Percentiles rank a stretch among this genome's conserved stretches.
These are phyloP conservation scores for Coniochaeta hoffmannii DNA, from an alignment of 2,329 filamentous ascomycete species.

Conservation along the genomic window DNA sequence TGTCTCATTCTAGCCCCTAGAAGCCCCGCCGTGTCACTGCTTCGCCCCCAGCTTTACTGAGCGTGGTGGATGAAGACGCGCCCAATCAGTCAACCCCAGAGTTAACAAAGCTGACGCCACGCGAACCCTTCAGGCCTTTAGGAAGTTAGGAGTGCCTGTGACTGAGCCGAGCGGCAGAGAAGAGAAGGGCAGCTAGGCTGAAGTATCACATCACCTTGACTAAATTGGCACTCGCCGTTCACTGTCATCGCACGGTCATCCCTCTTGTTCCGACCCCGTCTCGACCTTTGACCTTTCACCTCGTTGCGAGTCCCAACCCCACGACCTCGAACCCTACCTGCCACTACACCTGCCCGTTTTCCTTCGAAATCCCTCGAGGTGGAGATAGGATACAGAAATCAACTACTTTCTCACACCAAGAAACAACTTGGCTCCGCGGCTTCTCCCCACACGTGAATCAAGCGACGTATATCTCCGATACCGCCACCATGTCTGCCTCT, in stretches of 20 bases:
- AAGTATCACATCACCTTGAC: slow-evolving; percentile 10
- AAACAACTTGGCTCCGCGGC: slow-evolving; percentile 25
- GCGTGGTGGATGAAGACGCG: no score
- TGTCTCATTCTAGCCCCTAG: neutral
- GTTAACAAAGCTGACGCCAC: no score
- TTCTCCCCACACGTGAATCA: slow-evolving; percentile 13
- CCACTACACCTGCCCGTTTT: slow-evolving; percentile 87
- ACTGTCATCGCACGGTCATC: slow-evolving; percentile 4
- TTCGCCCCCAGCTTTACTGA: no score
- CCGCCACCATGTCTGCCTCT: slow-evolving; percentile 63
- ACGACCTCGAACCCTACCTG: slow-evolving; percentile 31
- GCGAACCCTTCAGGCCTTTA: no score
- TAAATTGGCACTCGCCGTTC: no score
- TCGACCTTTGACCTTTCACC: slow-evolving; percentile 9
- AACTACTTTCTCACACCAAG: slow-evolving; percentile 33
- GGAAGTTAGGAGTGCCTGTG: no score
- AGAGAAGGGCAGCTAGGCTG: no score
- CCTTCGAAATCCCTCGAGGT: slow-evolving; percentile 73
- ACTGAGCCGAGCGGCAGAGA: no score
- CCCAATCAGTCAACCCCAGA: no score
- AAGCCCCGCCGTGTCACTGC: no score
- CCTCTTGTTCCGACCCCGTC: slow-evolving; percentile 8
- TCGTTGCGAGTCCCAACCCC: slow-evolving; percentile 12
- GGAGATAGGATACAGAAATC: slow-evolving; percentile 58
- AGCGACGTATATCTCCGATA: slow-evolving; percentile 21